Evolutionary conservation across 257 asterid species (phyloP).

Genomic region (Nicotiana tabacum): DNA sequence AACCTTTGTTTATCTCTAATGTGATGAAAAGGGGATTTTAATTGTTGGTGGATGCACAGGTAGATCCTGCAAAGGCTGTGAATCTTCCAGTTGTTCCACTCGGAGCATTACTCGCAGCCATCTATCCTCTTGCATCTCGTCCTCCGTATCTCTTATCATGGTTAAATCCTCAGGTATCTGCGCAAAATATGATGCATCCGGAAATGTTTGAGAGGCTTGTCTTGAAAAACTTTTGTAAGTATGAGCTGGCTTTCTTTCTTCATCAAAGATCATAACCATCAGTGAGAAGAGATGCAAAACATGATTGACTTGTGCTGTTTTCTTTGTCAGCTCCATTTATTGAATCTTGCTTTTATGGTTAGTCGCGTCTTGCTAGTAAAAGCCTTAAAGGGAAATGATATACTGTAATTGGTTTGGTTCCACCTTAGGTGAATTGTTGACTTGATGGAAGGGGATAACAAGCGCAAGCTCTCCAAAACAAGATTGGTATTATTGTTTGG

Average conservation of each 20-base stretch:
- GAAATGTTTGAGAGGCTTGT: slow-evolving; percentile 84
- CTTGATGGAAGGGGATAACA: neutral
- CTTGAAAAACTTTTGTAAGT: slow-evolving; percentile 88
- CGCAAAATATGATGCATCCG: slow-evolving; percentile 97
- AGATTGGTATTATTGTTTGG: neutral
- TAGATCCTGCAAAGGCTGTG: slow-evolving; percentile 94
- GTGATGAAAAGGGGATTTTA: neutral
- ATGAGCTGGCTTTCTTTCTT: neutral
- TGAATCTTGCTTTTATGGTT: neutral
- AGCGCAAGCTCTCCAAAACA: neutral
- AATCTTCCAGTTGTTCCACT: slow-evolving; percentile 91
- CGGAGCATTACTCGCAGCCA: slow-evolving; percentile 82
- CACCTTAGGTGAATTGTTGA: neutral
- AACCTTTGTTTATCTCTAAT: slow-evolving; percentile 6
- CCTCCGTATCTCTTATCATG: slow-evolving; percentile 85
- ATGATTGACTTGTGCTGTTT: neutral
- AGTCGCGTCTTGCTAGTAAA: neutral
- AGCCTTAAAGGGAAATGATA: neutral
- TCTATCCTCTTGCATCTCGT: slow-evolving; percentile 83
- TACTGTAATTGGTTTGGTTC: neutral
- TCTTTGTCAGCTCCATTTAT: neutral
- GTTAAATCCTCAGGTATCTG: slow-evolving; percentile 84
- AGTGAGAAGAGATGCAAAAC: neutral
- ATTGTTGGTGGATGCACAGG: slow-evolving; percentile 34
- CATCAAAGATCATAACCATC: neutral